Percentiles rank a stretch among this genome's conserved stretches.
These are phyloP conservation scores for Bonia amplexicaulis DNA, from an alignment of 176 grass and related monocot genomes.

Conservation along the genomic window DNA sequence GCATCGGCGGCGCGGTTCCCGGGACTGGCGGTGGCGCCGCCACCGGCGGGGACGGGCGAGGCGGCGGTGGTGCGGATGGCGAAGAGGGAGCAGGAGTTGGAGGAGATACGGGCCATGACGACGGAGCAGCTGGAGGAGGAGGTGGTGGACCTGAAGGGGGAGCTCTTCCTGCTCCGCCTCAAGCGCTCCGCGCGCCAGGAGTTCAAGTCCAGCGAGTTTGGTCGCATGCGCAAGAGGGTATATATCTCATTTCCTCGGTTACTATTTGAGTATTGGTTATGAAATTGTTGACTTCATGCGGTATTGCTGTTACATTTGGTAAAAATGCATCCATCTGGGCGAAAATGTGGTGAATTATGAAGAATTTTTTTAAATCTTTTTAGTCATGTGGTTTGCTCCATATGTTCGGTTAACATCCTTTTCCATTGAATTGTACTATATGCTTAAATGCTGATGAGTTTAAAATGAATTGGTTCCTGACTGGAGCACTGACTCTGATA, in stretches of 20 bases:
- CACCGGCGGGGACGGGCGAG: slow-evolving; percentile 11
- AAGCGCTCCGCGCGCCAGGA: slow-evolving; percentile 88
- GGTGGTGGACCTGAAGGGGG: slow-evolving; percentile 91
- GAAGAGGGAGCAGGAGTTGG: slow-evolving; percentile 80
- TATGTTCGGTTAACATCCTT: neutral
- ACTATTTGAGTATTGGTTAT: neutral
- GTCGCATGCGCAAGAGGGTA: slow-evolving; percentile 87
- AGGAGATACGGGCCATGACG: slow-evolving; percentile 77
- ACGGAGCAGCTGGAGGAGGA: slow-evolving; percentile 77
- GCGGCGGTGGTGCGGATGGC: slow-evolving; percentile 49
- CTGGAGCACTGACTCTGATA: neutral
- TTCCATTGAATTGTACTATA: neutral
- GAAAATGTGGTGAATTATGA: neutral
- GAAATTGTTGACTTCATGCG: neutral
- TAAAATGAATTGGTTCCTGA: neutral
- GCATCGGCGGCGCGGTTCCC: slow-evolving; percentile 5
- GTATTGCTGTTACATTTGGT: neutral
- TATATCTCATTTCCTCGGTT: neutral
- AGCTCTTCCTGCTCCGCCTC: slow-evolving; percentile 92
- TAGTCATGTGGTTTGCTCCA: neutral
- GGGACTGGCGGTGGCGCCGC: slow-evolving; percentile 13
- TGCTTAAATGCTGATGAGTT: neutral
- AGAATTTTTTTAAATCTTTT: neutral
- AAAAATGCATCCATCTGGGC: neutral
- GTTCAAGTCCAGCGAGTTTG: slow-evolving; percentile 77